Evolutionary conservation across 1,284 basidiomycete genomes (phyloP).

Genomic region (Fomes fomentarius): DNA sequence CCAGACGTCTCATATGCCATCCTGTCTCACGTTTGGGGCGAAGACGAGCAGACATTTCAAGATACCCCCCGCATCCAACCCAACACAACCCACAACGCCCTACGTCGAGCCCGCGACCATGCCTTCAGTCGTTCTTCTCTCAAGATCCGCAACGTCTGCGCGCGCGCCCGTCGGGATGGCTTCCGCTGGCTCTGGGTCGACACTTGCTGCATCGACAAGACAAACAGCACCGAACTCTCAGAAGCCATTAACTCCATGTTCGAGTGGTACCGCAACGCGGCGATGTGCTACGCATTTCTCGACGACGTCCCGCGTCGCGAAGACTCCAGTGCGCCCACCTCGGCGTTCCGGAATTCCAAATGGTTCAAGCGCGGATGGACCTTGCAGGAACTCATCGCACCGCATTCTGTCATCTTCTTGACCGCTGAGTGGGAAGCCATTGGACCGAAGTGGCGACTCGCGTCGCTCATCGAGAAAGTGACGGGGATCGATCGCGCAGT

Average conservation of each 20-base stretch:
- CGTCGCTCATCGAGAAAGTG: neutral
- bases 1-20: slow-evolving; percentile 3
- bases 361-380: slow-evolving; percentile 2
- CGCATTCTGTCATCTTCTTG: neutral
- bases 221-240: neutral
- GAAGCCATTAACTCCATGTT: neutral
- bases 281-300: neutral
- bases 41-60: neutral
- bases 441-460: slow-evolving; percentile 1
- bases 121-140: too few relatives aligned
- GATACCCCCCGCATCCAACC: too few relatives aligned
- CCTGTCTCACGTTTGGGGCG: slow-evolving; percentile 4
- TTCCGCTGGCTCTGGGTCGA: neutral
- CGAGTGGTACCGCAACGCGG: neutral
- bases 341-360: neutral
- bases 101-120: too few relatives aligned
- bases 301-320: neutral
- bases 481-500: neutral
- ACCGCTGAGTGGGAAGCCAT: neutral
- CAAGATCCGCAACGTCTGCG: neutral
- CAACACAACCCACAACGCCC: too few relatives aligned
- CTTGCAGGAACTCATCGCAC: slow-evolving; percentile 8
- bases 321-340: neutral
- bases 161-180: neutral
- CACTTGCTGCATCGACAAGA: neutral